Percentiles rank a stretch among this genome's conserved stretches.
Conservation (phyloP, 73 alveolate species). For the Tetrahymena elliotti region DNA sequence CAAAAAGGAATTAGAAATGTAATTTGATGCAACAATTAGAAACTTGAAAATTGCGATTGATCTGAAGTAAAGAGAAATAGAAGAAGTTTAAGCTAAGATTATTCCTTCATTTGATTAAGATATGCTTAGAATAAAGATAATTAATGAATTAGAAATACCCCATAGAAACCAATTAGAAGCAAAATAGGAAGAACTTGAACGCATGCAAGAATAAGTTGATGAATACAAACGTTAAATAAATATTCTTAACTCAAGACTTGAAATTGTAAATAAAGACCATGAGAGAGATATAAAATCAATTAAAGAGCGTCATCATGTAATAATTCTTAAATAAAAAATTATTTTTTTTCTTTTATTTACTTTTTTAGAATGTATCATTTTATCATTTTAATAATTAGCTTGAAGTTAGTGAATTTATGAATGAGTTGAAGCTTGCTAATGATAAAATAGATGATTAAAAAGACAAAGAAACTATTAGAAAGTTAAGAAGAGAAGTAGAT, state of each 20-base stretch:
- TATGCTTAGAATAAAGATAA: constrained; percentile 32
- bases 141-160: constrained; percentile 38
- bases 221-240: constrained; percentile 16
- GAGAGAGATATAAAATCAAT: background rate
- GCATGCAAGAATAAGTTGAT: constrained; percentile 13
- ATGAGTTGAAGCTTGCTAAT: background rate
- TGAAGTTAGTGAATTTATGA: constrained; percentile 8
- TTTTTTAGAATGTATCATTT: no score
- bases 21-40: constrained; percentile 32
- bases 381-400: background rate
- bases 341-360: no score
- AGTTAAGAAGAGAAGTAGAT: constrained; percentile 23
- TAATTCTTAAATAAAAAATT: background rate
- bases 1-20: constrained; percentile 5
- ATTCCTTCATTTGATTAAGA: constrained; percentile 34
- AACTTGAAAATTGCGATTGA: constrained; percentile 25
- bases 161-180: constrained; percentile 23
- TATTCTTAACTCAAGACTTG: constrained; percentile 6
- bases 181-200: constrained; percentile 20
- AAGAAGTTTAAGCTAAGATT: constrained; percentile 20
- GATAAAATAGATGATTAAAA: constrained; percentile 19
- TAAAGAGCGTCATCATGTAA: constrained; percentile 17
- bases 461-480: constrained; percentile 22
- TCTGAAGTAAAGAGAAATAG: constrained; percentile 27
- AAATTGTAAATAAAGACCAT: background rate